Base-by-base conservation (phyloP, 23 red algal species). In the Gracilaria vermiculophylla region DNA sequence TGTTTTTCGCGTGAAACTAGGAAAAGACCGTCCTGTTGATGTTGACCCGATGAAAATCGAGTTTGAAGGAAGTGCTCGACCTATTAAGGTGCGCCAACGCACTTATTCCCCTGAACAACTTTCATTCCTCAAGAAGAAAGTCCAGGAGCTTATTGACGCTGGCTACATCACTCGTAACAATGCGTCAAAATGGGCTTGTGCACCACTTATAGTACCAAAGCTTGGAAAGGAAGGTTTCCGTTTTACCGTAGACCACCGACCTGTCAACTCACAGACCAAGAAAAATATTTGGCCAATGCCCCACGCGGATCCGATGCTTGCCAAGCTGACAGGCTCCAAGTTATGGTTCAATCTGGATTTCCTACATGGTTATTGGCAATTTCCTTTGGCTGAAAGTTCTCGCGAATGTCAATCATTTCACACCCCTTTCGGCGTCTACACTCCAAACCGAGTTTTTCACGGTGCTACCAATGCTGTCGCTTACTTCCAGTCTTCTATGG, bases 401-500 rank as follows among this genome's bases (percentile, higher is more conserved):
- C 60, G 44, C 17, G 80, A 85, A 69, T 69, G 40, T 43, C 60
- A 69, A 4, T 67, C 0, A 17, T 39, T 69, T 19, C 56, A 69
- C 49, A 85, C 57, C 15, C 58, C 48, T 24, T 69, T 69, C 0
- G 57, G 62, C 14, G 60, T 70, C 43, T 85, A 69, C 34, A 69
- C 58, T 48, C 60, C 80, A 69, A 67, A 29, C 7, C 19, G 67
- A 73, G 67, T 73, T 29, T 33, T 73, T 21, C 21, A 34, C 6
- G 67, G 67, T 6, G 3, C 33, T 35, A 73, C 6, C 7, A 73
- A 73, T 73, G 6, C 67, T 11, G 6, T 40, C 8, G 21, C 67
- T 35, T 73, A 73, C 19, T 88, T 88, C 5, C 65, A 88, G 57
- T 76, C 83, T 14, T 75, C 66, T 16, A 76, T 77, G 42, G 66